A percentile compares a stretch with the other conserved stretches of the same genome.
These are phyloP conservation scores for Chlorella vulgaris DNA, from an alignment of 139 green algal genomes.

Conservation along the genomic window DNA sequence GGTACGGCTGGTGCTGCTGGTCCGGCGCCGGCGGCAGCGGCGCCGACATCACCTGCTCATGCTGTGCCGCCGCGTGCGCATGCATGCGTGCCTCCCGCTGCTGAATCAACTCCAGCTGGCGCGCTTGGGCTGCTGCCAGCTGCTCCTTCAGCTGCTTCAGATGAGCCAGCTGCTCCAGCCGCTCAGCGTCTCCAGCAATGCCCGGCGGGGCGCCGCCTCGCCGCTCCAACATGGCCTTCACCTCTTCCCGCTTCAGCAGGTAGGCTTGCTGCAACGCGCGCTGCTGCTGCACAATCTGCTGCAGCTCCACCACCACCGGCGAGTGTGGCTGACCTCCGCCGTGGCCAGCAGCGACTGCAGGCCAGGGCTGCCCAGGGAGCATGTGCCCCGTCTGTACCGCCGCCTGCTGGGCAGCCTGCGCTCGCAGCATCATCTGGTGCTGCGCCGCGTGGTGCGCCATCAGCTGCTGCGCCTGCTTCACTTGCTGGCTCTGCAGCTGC, in stretches of 20 bases:
- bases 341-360: too few species aligned
- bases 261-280: background rate
- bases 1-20: background rate
- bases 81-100: background rate
- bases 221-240: conserved; percentile 9
- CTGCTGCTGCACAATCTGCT: background rate
- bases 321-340: background rate
- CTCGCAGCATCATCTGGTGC: background rate
- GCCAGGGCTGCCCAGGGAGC: background rate
- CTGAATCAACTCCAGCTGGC: background rate
- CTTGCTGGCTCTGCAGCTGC: background rate
- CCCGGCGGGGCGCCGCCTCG: background rate
- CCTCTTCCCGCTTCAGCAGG: background rate
- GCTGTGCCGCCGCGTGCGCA: background rate
- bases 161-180: background rate
- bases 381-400: background rate
- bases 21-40: background rate
- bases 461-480: background rate
- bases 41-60: background rate
- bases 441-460: background rate
- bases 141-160: conserved; percentile 26
- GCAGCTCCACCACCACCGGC: background rate
- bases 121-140: background rate
- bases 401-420: too few species aligned
- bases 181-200: background rate